Evolutionary conservation across 2,329 filamentous ascomycete genomes (phyloP), one percentile per base, ranked within the genome.

Genomic region (Cucurbitaria berberidis): DNA sequence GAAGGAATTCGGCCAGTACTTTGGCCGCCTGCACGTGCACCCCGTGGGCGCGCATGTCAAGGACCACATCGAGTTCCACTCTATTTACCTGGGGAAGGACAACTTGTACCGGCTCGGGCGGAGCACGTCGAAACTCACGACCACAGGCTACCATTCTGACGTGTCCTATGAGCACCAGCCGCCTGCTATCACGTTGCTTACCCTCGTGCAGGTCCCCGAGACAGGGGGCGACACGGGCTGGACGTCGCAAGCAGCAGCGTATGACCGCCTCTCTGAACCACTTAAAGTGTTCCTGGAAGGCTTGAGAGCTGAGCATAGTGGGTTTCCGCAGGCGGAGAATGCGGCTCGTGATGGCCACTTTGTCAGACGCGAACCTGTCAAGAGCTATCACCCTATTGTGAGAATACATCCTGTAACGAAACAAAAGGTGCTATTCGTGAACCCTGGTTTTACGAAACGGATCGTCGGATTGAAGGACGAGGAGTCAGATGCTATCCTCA

Each of bases 391-490:
- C 48, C 62, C 68, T 81, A 50, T 95, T 57, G 84, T 95, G 2
- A 80, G 90, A 15, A 91, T 89, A 1, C 90, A 95, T 70, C 90
- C 90, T 0, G 75, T 74, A 9, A 95, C 91, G 0, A 89, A 89
- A 13, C 88, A 93, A 73, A 96, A 93, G 78, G 87, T 88, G 0
- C 77, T 95, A 10, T 95, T 84, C 60, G 84, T 95, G 26, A 95
- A 93, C 70, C 87, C 87, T 3, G 89, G 92, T 67, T 95, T 93
- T 76, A 93, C 89, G 4, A 86, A 90, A 45, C 81, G 86, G 16
- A 93, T 95, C 47, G 84, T 92, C 2, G 90, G 90, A 5, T 82
- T 89, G 65, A 95, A 95, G 76, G 89, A 90, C 69, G 55, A 95
- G 69, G 91, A 96, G 71, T 90, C 86, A 1, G 90, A 93, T 58